phyloP scores from a whole-genome alignment of 1,139 yeast species.

The Pichia sp. region DNA sequence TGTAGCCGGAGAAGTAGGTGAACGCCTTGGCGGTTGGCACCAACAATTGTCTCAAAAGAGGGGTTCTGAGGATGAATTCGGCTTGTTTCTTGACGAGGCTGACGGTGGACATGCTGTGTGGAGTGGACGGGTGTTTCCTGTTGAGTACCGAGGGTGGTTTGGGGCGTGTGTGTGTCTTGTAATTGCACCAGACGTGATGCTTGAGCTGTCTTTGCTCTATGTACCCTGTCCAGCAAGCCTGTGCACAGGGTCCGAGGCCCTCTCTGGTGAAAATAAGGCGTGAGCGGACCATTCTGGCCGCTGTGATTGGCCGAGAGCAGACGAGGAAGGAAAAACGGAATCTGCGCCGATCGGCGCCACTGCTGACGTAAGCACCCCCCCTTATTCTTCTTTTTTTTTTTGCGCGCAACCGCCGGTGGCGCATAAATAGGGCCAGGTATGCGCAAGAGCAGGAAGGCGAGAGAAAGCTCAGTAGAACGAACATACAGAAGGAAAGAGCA shows the following conservation, averaged over 20 bases:
- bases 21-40: constrained; percentile 78
- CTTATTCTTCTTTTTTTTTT: neutral
- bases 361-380: too few relatives aligned
- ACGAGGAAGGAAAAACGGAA: neutral
- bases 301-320: constrained; percentile 7
- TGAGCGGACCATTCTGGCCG: constrained; percentile 1
- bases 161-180: too few relatives aligned
- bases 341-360: constrained; percentile 11
- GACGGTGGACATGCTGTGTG: constrained; percentile 55
- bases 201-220: too few relatives aligned
- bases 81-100: constrained; percentile 80
- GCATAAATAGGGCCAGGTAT: too few relatives aligned
- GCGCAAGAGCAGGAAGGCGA: neutral
- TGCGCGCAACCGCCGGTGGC: too few relatives aligned
- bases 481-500: neutral
- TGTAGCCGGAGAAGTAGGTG: constrained; percentile 78
- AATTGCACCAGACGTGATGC: too few relatives aligned
- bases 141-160: too few relatives aligned
- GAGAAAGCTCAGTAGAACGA: neutral
- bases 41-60: constrained; percentile 67
- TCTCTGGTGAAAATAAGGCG: neutral
- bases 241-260: neutral
- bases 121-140: too few relatives aligned
- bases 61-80: constrained; percentile 77
- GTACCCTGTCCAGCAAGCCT: neutral